phyloP scores from a whole-genome alignment of 495 filamentous ascomycete species.

The Corynascus novoguineensis region DNA sequence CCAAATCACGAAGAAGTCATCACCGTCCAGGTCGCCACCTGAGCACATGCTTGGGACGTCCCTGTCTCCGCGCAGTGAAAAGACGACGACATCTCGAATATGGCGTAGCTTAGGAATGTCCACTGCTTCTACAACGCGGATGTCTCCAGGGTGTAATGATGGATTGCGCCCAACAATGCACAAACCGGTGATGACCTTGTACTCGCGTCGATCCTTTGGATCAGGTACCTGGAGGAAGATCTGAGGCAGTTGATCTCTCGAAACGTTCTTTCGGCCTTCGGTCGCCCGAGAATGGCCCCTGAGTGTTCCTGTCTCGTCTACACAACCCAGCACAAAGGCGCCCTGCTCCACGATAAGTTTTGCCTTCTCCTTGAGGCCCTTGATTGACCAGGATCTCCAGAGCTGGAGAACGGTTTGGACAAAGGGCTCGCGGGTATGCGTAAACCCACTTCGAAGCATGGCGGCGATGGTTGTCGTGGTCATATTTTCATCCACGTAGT shows the following conservation, averaged over 20 bases:
- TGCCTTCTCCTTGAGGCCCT: constrained; percentile 87
- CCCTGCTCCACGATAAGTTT: constrained; percentile 74
- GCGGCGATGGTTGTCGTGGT: constrained; percentile 65
- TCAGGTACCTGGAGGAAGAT: constrained; percentile 80
- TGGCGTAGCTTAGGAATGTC: constrained; percentile 66
- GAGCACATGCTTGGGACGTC: constrained; percentile 91
- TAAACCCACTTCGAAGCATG: constrained; percentile 78
- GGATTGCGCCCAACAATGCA: constrained; percentile 90
- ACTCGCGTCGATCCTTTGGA: constrained; percentile 43
- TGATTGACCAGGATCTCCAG: constrained; percentile 79
- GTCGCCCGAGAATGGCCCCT: constrained; percentile 51
- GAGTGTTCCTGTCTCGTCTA: constrained; percentile 75
- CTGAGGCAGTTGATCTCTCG: constrained; percentile 58
- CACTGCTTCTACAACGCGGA: constrained; percentile 82
- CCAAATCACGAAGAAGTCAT: constrained; percentile 95
- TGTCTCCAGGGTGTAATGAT: constrained; percentile 88
- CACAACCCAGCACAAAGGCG: constrained; percentile 82
- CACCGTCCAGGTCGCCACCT: constrained; percentile 91
- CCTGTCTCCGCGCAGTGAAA: constrained; percentile 77
- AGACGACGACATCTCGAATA: constrained; percentile 77
- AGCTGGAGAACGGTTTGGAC: constrained; percentile 64
- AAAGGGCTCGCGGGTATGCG: constrained; percentile 70
- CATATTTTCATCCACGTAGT: constrained; percentile 79
- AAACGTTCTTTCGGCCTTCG: constrained; percentile 29
- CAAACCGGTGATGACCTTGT: constrained; percentile 65